Conservation (phyloP, 2,329 filamentous ascomycete genomes). For the Periconia digitata region DNA sequence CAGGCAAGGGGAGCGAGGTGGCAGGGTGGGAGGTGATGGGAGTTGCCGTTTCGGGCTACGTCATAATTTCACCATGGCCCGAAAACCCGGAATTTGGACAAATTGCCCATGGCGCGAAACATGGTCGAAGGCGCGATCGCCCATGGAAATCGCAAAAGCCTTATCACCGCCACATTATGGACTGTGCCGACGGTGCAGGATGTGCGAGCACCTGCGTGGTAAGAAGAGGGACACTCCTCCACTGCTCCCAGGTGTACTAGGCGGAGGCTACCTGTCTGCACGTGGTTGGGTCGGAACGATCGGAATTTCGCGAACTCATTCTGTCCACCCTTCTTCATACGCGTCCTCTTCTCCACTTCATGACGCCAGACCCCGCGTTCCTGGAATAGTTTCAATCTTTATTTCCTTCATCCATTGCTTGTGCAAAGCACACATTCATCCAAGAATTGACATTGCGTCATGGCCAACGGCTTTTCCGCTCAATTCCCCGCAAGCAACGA, state of each 20-base stretch:
- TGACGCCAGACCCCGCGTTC: background rate
- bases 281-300: background rate
- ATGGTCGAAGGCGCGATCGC: background rate
- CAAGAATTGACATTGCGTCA: background rate
- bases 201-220: background rate
- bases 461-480: background rate
- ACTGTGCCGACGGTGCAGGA: background rate
- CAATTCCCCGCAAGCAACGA: too few relatives aligned
- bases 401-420: background rate
- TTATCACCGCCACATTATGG: background rate
- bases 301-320: background rate
- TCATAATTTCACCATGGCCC: constrained; percentile 14
- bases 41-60: constrained; percentile 1
- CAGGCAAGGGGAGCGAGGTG: background rate
- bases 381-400: background rate
- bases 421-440: background rate
- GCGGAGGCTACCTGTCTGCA: too few relatives aligned
- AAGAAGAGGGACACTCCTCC: too few relatives aligned
- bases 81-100: constrained; percentile 5
- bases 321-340: background rate
- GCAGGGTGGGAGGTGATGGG: background rate
- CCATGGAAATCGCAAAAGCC: background rate
- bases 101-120: constrained; percentile 4
- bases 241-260: too few relatives aligned
- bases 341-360: background rate